These are phyloP conservation scores for Ambrosia trifida DNA, from an alignment of 129 eudicot species.

Conservation along the genomic window DNA sequence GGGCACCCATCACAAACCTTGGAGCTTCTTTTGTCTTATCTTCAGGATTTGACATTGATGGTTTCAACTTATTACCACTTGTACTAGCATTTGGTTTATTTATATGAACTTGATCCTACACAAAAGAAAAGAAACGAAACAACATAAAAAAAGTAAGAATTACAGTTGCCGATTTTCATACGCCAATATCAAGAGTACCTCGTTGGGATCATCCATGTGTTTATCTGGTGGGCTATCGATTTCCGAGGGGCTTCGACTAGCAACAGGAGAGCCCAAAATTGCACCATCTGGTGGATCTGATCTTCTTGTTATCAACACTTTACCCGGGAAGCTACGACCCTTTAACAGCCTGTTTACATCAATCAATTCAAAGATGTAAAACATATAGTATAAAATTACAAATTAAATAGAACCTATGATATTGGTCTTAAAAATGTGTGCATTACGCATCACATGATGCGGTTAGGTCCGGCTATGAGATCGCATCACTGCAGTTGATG, in stretches of 20 bases:
- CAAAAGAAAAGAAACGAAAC: slow-evolving; percentile 2
- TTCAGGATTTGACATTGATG: slow-evolving; percentile 48
- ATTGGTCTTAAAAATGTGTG: neutral
- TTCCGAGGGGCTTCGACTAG: slow-evolving; percentile 56
- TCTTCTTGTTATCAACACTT: slow-evolving; percentile 79
- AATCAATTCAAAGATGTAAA: neutral
- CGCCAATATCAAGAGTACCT: slow-evolving; percentile 42
- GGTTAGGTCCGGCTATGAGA: neutral
- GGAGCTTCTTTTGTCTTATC: slow-evolving; percentile 59
- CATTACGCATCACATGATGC: neutral
- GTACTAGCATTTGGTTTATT: slow-evolving; percentile 46
- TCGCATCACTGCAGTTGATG: neutral
- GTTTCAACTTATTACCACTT: slow-evolving; percentile 41
- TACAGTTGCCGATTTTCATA: slow-evolving; percentile 4
- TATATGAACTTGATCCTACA: slow-evolving; percentile 53
- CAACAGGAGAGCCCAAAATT: slow-evolving; percentile 58
- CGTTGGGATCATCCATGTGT: slow-evolving; percentile 45
- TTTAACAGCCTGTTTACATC: slow-evolving; percentile 62
- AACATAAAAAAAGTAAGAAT: slow-evolving; percentile 13
- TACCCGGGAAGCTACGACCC: slow-evolving; percentile 96
- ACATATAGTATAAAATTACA: neutral
- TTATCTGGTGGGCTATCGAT: slow-evolving; percentile 48
- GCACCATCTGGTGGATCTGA: slow-evolving; percentile 67
- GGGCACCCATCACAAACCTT: slow-evolving; percentile 61
- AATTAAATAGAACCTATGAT: neutral